A percentile compares a stretch with the other conserved stretches of the same genome.
These are phyloP conservation scores for Physcomitrellopsis africana DNA, from an alignment of 225 moss, liverwort and hornwort genomes.

Conservation along the genomic window DNA sequence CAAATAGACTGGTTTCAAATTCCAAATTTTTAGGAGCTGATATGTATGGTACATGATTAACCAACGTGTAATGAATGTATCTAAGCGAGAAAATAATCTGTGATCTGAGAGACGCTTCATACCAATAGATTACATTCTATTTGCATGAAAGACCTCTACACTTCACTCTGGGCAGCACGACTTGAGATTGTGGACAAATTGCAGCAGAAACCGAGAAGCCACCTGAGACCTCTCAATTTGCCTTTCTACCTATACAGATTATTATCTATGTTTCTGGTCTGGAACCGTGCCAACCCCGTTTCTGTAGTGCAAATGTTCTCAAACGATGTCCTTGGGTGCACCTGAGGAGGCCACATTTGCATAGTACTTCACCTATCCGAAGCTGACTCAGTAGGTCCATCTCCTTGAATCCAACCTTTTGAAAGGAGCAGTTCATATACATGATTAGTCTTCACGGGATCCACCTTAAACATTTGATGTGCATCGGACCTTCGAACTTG, in stretches of 20 bases:
- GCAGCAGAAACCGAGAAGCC: slow-evolving; percentile 33
- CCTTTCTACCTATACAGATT: slow-evolving; percentile 32
- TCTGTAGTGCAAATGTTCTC: slow-evolving; percentile 34
- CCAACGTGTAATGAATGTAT: too few species aligned
- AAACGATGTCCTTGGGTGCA: background rate
- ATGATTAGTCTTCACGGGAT: slow-evolving; percentile 88
- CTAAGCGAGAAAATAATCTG: slow-evolving; percentile 32
- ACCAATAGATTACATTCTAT: slow-evolving; percentile 35
- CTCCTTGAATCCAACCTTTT: slow-evolving; percentile 96
- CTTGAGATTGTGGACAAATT: slow-evolving; percentile 29
- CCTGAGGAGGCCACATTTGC: slow-evolving; percentile 20
- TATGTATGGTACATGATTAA: too few species aligned
- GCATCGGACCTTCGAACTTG: slow-evolving; percentile 80
- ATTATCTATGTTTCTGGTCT: slow-evolving; percentile 29
- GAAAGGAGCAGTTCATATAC: slow-evolving; percentile 85
- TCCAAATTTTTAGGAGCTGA: too few species aligned
- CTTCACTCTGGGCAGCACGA: slow-evolving; percentile 30
- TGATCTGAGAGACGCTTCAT: slow-evolving; percentile 27
- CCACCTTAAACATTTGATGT: slow-evolving; percentile 76
- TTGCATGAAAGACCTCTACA: slow-evolving; percentile 37
- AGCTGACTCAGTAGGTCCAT: slow-evolving; percentile 41
- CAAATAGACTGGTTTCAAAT: too few species aligned
- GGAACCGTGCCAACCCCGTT: slow-evolving; percentile 43
- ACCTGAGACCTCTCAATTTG: slow-evolving; percentile 31
- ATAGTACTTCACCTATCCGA: slow-evolving; percentile 55